Conservation (phyloP, 1,284 basidiomycete genomes). For the Leccinum pallidistipes region DNA sequence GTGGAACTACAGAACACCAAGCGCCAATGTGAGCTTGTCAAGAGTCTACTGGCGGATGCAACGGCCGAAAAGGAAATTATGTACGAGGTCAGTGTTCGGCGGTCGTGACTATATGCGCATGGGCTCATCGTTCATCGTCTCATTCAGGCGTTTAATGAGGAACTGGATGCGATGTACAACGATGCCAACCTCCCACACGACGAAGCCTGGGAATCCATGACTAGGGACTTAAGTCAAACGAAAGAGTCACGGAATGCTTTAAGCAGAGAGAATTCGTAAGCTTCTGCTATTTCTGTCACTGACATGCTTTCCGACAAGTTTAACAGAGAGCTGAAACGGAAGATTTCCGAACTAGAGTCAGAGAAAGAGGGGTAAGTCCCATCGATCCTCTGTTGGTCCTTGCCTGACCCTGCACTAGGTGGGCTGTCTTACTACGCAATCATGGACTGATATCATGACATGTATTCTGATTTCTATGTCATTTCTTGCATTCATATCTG, state of each 20-base stretch:
- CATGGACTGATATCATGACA: conserved; percentile 43
- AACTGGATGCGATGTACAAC: conserved; percentile 86
- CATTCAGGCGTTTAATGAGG: conserved; percentile 84
- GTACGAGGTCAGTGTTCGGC: conserved; percentile 67
- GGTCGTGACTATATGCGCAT: conserved; percentile 3
- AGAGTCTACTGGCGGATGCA: conserved; percentile 70
- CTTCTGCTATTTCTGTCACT: conserved; percentile 12
- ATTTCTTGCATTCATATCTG: conserved; percentile 23
- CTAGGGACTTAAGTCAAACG: conserved; percentile 66
- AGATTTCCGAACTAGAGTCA: conserved; percentile 68
- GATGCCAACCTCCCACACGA: conserved; percentile 75
- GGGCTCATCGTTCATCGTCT: conserved; percentile 8
- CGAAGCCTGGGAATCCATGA: conserved; percentile 76
- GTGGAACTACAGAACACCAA: conserved; percentile 67
- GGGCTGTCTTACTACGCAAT: conserved; percentile 60
- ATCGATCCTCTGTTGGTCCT: conserved; percentile 8
- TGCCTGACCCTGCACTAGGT: conserved; percentile 43
- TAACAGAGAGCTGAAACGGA: conserved; percentile 65
- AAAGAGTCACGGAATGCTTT: conserved; percentile 76
- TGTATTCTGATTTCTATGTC: conserved; percentile 23
- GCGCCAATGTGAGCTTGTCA: conserved; percentile 75
- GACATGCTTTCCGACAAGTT: conserved; percentile 8
- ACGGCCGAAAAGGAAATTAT: conserved; percentile 88
- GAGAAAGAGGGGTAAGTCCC: conserved; percentile 76
- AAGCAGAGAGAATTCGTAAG: conserved; percentile 77